A percentile compares a stretch with the other conserved stretches of the same genome.
Evolutionary conservation across 208 protist species (phyloP).

Genomic region (Trypanosoma platydactyli): DNA sequence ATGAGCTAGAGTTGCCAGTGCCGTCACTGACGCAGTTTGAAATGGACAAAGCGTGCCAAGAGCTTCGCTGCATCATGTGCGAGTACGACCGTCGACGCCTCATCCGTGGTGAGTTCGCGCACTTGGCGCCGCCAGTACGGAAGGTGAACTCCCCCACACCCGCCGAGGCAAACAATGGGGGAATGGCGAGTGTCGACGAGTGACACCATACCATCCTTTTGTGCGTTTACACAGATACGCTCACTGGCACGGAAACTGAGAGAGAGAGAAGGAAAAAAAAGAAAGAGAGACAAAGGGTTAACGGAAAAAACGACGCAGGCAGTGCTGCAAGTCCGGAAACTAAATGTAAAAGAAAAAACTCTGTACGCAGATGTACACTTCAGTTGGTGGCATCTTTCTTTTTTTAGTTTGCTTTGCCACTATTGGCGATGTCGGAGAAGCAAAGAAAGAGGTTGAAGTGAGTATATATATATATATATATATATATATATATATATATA

Average conservation of each 20-base stretch:
- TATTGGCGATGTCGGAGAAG: neutral
- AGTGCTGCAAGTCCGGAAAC: neutral
- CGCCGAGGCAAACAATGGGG: neutral
- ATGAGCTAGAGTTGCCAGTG: conserved; percentile 53
- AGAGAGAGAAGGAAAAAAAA: too few species aligned
- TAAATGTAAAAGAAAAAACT: neutral
- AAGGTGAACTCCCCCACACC: neutral
- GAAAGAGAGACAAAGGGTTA: neutral
- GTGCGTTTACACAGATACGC: neutral
- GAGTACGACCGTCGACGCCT: conserved; percentile 17
- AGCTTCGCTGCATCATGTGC: conserved; percentile 16
- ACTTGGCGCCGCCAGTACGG: neutral
- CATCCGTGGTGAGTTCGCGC: conserved; percentile 18
- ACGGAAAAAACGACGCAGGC: neutral
- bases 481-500: too few species aligned
- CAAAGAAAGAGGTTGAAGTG: neutral
- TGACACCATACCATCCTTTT: neutral
- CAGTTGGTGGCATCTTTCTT: neutral
- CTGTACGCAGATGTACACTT: neutral
- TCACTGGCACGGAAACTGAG: too few species aligned
- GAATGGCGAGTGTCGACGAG: neutral
- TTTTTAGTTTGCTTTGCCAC: neutral
- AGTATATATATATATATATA: conserved; percentile 1
- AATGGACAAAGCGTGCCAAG: conserved; percentile 1
- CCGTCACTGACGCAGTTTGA: conserved; percentile 19